Conservation (phyloP, 306 rosid species). For the Fragaria iinumae region DNA sequence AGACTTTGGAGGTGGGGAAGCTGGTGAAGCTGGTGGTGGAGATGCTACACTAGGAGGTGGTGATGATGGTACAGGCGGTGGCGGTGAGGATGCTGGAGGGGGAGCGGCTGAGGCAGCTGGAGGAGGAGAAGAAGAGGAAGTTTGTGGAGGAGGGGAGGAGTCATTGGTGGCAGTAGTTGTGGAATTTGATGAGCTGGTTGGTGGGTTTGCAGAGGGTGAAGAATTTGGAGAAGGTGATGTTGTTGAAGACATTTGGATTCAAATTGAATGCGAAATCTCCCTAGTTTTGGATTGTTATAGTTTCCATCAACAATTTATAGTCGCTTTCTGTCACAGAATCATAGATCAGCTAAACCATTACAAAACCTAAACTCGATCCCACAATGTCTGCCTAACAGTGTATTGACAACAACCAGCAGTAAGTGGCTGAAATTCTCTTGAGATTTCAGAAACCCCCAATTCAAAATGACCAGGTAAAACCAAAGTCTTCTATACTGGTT, state of each 20-base stretch:
- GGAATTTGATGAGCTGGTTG: slow-evolving; percentile 41
- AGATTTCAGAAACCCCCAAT: slow-evolving; percentile 21
- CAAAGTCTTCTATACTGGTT: slow-evolving; percentile 2
- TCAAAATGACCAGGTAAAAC: slow-evolving; percentile 9
- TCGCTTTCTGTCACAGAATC: slow-evolving; percentile 6
- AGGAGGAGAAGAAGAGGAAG: slow-evolving; percentile 30
- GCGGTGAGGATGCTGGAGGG: slow-evolving; percentile 21
- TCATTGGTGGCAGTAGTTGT: slow-evolving; percentile 25
- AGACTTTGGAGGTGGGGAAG: slow-evolving; percentile 33
- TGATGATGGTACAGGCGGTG: slow-evolving; percentile 27
- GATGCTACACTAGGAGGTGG: slow-evolving; percentile 41
- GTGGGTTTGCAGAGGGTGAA: slow-evolving; percentile 64
- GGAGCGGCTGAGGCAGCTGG: slow-evolving; percentile 24
- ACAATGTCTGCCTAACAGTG: slow-evolving; percentile 2
- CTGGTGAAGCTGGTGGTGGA: slow-evolving; percentile 34
- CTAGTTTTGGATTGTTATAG: slow-evolving; percentile 23
- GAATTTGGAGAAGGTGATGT: slow-evolving; percentile 60
- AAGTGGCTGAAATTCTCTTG: slow-evolving; percentile 2
- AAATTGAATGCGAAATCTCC: slow-evolving; percentile 23
- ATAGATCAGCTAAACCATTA: slow-evolving; percentile 6
- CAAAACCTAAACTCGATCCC: slow-evolving; percentile 28
- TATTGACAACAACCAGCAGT: slow-evolving; percentile 16
- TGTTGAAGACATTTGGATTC: slow-evolving; percentile 58
- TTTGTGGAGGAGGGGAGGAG: slow-evolving; percentile 41
- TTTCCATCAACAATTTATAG: slow-evolving; percentile 13